Evolutionary conservation across 805 yeast species (phyloP).

Genomic region (Ogataea salicorniae): DNA sequence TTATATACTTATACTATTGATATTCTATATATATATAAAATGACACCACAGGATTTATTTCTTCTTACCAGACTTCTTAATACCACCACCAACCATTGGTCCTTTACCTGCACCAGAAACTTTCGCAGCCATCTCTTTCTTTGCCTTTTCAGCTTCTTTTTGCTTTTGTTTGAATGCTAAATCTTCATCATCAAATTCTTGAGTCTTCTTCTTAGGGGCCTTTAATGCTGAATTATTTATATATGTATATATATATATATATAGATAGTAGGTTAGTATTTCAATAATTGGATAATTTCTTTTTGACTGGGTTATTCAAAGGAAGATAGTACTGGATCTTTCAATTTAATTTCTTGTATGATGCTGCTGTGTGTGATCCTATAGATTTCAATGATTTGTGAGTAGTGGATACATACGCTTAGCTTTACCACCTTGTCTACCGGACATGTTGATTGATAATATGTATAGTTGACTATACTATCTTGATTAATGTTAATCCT

Average conservation of each 20-base stretch:
- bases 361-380: background rate
- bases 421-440: constrained; percentile 96
- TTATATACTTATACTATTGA: too few relatives aligned
- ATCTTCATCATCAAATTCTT: constrained; percentile 82
- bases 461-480: background rate
- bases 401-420: constrained; percentile 52
- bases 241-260: background rate
- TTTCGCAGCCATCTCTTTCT: constrained; percentile 82
- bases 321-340: too few relatives aligned
- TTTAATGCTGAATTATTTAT: constrained; percentile 42
- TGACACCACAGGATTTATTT: constrained; percentile 8
- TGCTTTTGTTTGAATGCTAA: constrained; percentile 88
- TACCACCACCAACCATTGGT: constrained; percentile 90
- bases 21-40: too few relatives aligned
- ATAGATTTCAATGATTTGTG: background rate
- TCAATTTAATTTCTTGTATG: background rate
- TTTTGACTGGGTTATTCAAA: too few relatives aligned
- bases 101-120: constrained; percentile 78
- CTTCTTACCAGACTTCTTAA: constrained; percentile 80
- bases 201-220: constrained; percentile 76
- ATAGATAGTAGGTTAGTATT: constrained; percentile 6
- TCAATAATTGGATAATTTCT: background rate
- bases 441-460: constrained; percentile 53
- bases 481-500: background rate
- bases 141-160: constrained; percentile 90